These are phyloP conservation scores for Syzygium syzygioides DNA, from an alignment of 441 rosid genomes.

Conservation along the genomic window DNA sequence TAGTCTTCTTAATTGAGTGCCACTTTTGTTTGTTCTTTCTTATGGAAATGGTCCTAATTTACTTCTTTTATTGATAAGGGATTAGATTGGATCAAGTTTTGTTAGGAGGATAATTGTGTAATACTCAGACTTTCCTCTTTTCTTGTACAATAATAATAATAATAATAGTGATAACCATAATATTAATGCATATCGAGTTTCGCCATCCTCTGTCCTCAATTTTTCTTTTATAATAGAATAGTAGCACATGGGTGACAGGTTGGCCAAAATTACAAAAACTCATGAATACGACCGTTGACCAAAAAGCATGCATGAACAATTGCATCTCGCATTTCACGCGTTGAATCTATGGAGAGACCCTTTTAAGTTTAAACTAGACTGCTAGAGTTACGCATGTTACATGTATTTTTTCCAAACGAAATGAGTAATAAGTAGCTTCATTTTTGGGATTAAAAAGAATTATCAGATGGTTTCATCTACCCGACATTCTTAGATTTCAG, in stretches of 20 bases:
- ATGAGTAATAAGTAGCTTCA: too few relatives aligned
- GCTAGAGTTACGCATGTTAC: too few relatives aligned
- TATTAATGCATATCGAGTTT: not conserved
- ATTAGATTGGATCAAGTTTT: not conserved
- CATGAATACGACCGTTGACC: fast-evolving
- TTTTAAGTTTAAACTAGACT: too few relatives aligned
- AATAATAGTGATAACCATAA: fast-evolving
- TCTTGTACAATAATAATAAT: too few relatives aligned
- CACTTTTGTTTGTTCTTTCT: too few relatives aligned
- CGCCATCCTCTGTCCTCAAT: fast-evolving
- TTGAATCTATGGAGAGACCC: not conserved
- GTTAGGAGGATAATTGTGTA: not conserved
- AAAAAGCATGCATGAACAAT: fast-evolving
- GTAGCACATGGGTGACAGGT: not conserved
- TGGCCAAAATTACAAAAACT: not conserved
- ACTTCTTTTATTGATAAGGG: not conserved
- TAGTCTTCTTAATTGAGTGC: not conserved
- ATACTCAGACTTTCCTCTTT: not conserved
- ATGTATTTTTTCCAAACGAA: too few relatives aligned
- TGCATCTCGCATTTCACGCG: too few relatives aligned
- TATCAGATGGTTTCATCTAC: too few relatives aligned
- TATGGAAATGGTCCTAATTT: too few relatives aligned
- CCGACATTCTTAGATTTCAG: too few relatives aligned
- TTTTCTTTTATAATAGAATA: too few relatives aligned
- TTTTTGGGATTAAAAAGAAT: too few relatives aligned